These are phyloP conservation scores for Penicillium crystallinum DNA, from an alignment of 495 filamentous ascomycete species.

Conservation along the genomic window DNA sequence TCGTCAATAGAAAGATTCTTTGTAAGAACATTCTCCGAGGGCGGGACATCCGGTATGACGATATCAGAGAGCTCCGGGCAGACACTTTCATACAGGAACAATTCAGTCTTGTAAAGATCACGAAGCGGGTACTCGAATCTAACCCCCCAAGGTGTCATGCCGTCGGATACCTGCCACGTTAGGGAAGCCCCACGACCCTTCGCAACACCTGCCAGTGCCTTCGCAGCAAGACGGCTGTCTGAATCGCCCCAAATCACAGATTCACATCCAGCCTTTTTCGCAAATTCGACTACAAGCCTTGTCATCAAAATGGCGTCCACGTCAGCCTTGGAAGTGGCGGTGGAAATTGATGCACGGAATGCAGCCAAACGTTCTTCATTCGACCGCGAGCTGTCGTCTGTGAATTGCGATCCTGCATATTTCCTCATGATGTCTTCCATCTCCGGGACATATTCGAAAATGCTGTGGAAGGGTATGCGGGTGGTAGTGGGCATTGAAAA, in stretches of 20 bases:
- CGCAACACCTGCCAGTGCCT: slow-evolving; percentile 78
- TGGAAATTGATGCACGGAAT: slow-evolving; percentile 55
- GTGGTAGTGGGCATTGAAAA: slow-evolving; percentile 60
- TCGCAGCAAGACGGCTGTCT: slow-evolving; percentile 81
- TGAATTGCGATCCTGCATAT: slow-evolving; percentile 22
- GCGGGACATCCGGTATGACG: slow-evolving; percentile 37
- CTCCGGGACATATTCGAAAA: slow-evolving; percentile 42
- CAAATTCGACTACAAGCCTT: slow-evolving; percentile 61
- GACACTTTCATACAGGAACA: slow-evolving; percentile 56
- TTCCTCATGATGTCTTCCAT: slow-evolving; percentile 25
- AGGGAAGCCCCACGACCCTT: slow-evolving; percentile 83
- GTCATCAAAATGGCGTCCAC: slow-evolving; percentile 64
- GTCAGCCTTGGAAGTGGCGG: slow-evolving; percentile 71
- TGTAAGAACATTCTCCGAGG: slow-evolving; percentile 45
- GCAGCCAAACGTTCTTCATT: slow-evolving; percentile 43
- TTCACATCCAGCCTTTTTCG: slow-evolving; percentile 54
- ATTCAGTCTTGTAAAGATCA: slow-evolving; percentile 76
- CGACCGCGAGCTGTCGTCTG: slow-evolving; percentile 26
- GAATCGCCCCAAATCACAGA: slow-evolving; percentile 77
- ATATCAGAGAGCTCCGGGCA: slow-evolving; percentile 48
- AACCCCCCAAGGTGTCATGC: slow-evolving; percentile 54
- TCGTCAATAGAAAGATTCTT: slow-evolving; percentile 80
- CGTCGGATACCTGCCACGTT: slow-evolving; percentile 77
- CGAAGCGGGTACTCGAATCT: slow-evolving; percentile 67
- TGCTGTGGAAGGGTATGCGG: slow-evolving; percentile 50